Evolutionary conservation across 768 basidiomycete genomes (phyloP).

Genomic region (Lyophyllum shimeji): DNA sequence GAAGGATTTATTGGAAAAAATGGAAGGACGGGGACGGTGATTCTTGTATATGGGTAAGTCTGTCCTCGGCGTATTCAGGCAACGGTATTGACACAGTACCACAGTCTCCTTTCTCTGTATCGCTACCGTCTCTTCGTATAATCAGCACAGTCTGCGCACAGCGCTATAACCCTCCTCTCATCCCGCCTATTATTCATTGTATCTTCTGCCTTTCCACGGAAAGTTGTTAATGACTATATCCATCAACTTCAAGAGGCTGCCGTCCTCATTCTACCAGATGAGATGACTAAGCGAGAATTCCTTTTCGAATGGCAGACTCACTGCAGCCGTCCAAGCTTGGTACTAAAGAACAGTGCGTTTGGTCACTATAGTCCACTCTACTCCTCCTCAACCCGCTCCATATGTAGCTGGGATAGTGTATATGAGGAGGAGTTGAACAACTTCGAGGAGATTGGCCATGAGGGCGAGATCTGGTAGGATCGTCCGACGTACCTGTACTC

Average conservation of each 20-base stretch:
- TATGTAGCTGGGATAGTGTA: constrained; percentile 71
- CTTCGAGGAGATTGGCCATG: constrained; percentile 77
- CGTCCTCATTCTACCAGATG: neutral
- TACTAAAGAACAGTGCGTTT: constrained; percentile 71
- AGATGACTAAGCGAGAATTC: constrained; percentile 32
- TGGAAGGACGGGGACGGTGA: constrained; percentile 51
- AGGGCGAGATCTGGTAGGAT: constrained; percentile 80
- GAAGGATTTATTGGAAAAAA: constrained; percentile 86
- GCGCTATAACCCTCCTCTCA: constrained; percentile 10
- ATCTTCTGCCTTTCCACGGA: neutral
- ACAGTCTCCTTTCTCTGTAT: constrained; percentile 15
- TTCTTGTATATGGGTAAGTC: constrained; percentile 6
- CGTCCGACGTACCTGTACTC: neutral
- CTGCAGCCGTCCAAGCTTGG: constrained; percentile 75
- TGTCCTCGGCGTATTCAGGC: neutral
- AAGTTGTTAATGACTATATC: neutral
- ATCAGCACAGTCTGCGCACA: constrained; percentile 2
- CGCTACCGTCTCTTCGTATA: constrained; percentile 17
- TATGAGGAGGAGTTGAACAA: constrained; percentile 71
- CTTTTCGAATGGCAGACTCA: constrained; percentile 17
- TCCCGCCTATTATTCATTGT: neutral
- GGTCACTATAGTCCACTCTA: neutral
- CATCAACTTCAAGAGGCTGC: neutral
- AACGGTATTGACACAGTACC: neutral
- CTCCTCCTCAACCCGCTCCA: constrained; percentile 4